phyloP scores from a whole-genome alignment of 257 asterid species.

The Salvia rosmarinus region DNA sequence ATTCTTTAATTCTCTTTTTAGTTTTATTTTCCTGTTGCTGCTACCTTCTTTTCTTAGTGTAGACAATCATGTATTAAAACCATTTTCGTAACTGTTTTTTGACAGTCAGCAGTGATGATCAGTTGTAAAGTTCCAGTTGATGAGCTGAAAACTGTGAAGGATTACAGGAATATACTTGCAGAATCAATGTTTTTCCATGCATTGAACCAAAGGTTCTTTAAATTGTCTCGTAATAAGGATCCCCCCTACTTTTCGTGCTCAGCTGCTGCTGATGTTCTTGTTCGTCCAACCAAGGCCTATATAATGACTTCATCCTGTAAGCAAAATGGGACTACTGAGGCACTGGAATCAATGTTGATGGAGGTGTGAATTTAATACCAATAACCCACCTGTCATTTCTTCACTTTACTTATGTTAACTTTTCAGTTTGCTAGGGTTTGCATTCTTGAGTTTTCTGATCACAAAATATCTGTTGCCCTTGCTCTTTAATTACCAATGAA shows the following conservation, averaged over 20 bases:
- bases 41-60: constrained; percentile 12
- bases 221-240: constrained; percentile 83
- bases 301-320: constrained; percentile 92
- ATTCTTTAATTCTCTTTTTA: constrained; percentile 27
- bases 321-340: constrained; percentile 82
- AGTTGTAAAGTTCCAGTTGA: constrained; percentile 82
- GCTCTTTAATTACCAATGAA: constrained; percentile 58
- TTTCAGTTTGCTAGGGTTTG: constrained; percentile 85
- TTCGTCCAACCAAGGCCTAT: constrained; percentile 77
- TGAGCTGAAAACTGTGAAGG: constrained; percentile 82
- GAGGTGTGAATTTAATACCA: constrained; percentile 62
- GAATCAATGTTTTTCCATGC: constrained; percentile 98
- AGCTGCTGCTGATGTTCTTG: constrained; percentile 90
- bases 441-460: constrained; percentile 76
- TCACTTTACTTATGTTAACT: constrained; percentile 44
- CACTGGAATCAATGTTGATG: constrained; percentile 85
- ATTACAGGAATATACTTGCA: constrained; percentile 77
- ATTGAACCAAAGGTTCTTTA: constrained; percentile 89
- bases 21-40: constrained; percentile 24
- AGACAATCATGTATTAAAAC: constrained; percentile 24
- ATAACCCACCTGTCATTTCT: constrained; percentile 24
- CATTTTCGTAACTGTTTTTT: constrained; percentile 36
- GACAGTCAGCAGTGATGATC: constrained; percentile 96
- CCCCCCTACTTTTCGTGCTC: constrained; percentile 95
- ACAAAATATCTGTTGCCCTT: constrained; percentile 70